These are phyloP conservation scores for Pleurotus giganteus DNA, from an alignment of 768 basidiomycete genomes.

Conservation along the genomic window DNA sequence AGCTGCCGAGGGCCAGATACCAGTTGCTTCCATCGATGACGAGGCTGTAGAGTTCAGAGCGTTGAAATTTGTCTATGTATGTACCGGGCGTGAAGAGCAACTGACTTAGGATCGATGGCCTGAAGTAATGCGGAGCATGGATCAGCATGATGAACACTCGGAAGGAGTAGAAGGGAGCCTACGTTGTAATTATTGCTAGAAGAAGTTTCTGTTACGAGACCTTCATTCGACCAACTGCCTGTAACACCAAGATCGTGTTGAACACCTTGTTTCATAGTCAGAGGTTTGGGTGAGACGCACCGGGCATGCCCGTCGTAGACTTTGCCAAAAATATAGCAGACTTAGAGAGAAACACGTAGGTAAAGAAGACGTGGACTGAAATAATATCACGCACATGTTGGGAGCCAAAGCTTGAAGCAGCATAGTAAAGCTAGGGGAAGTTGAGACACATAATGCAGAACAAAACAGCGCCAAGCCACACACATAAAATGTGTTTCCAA, in stretches of 20 bases:
- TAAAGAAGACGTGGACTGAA: background rate
- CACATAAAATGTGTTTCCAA: constrained; percentile 19
- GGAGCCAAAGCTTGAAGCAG: constrained; percentile 53
- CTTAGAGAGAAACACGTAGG: constrained; percentile 21
- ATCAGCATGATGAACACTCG: background rate
- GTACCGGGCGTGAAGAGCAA: constrained; percentile 5
- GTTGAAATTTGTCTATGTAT: too few species aligned
- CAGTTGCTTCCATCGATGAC: constrained; percentile 38
- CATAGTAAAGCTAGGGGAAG: constrained; percentile 45
- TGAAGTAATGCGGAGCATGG: constrained; percentile 13
- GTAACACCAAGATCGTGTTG: background rate
- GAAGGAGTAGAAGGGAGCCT: constrained; percentile 8
- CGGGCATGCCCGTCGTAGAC: constrained; percentile 45
- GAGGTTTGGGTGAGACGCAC: constrained; percentile 16
- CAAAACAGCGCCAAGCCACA: background rate
- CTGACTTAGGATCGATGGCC: constrained; percentile 56
- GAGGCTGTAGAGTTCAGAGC: too few species aligned
- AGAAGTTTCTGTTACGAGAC: constrained; percentile 44
- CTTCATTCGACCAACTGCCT: constrained; percentile 45
- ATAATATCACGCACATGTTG: constrained; percentile 35
- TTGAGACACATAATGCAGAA: background rate
- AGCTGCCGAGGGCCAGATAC: constrained; percentile 52
- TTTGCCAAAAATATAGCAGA: constrained; percentile 55
- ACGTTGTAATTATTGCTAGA: constrained; percentile 40
- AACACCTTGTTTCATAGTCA: background rate